A percentile compares a stretch with the other conserved stretches of the same genome.
These are phyloP conservation scores for Ceratocystis eucalypticola DNA, from an alignment of 2,329 filamentous ascomycete genomes.

Conservation along the genomic window DNA sequence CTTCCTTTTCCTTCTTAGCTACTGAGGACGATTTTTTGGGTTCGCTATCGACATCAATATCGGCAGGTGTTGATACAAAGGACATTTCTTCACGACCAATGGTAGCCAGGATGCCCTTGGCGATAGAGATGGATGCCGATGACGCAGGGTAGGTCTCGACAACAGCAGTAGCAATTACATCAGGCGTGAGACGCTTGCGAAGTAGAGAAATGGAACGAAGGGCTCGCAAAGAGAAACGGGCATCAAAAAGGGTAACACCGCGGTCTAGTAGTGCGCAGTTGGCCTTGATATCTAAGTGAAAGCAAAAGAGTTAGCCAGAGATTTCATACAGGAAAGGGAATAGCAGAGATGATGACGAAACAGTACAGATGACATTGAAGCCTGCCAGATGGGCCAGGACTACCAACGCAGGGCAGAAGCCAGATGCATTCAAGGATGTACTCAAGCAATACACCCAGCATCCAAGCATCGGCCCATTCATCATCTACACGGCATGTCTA, in stretches of 20 bases:
- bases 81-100: conserved; percentile 53
- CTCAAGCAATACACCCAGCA: no score
- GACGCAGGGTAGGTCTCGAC: conserved; percentile 61
- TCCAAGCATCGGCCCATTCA: no score
- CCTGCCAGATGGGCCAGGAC: neutral
- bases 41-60: conserved; percentile 64
- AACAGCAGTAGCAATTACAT: conserved; percentile 69
- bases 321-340: neutral
- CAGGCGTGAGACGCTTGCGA: conserved; percentile 75
- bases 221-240: conserved; percentile 85
- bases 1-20: conserved; percentile 52
- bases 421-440: neutral
- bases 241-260: conserved; percentile 84
- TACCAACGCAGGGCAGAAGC: neutral
- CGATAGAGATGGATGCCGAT: conserved; percentile 47
- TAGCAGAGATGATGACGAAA: neutral
- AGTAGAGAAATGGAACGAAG: conserved; percentile 91
- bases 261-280: conserved; percentile 87
- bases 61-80: conserved; percentile 39
- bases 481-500: no score
- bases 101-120: conserved; percentile 55
- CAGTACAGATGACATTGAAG: neutral
- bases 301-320: conserved; percentile 20
- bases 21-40: conserved; percentile 31
- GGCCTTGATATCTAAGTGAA: conserved; percentile 68